Percentiles rank a stretch among this genome's conserved stretches.
These are phyloP conservation scores for Neospora caninum DNA, from an alignment of 169 alveolate species.

Conservation along the genomic window DNA sequence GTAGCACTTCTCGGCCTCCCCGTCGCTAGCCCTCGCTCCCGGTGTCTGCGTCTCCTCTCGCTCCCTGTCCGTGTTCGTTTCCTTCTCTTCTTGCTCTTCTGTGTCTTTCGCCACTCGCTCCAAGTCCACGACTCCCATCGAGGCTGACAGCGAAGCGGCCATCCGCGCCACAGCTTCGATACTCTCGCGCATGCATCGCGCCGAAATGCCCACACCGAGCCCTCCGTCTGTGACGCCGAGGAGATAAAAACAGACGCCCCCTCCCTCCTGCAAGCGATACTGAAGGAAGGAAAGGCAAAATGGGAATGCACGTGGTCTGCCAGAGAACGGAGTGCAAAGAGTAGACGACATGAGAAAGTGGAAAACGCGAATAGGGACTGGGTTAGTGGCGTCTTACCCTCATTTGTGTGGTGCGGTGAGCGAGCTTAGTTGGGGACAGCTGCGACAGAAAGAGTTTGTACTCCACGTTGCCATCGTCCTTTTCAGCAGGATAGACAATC, in stretches of 20 bases:
- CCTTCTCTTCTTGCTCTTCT: neutral
- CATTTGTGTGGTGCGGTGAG: constrained; percentile 22
- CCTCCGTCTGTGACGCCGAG: constrained; percentile 29
- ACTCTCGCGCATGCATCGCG: neutral
- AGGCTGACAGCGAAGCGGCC: neutral
- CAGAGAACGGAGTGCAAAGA: neutral
- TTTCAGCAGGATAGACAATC: neutral
- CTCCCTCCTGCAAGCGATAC: constrained; percentile 30
- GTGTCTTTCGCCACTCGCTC: neutral
- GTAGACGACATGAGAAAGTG: neutral
- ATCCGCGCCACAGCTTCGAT: neutral
- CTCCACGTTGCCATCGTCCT: constrained; percentile 16
- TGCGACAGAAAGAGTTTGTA: neutral
- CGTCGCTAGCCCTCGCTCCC: neutral
- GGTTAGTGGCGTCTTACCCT: neutral
- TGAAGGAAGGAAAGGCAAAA: neutral
- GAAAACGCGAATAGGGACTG: neutral
- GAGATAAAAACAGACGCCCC: neutral
- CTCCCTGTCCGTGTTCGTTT: neutral
- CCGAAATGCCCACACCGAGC: neutral
- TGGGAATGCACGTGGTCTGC: neutral
- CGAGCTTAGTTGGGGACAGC: neutral
- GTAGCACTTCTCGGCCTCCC: neutral
- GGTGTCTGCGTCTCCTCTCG: neutral
- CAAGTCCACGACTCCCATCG: neutral